These are phyloP conservation scores for Microcyclosporella mali DNA, from an alignment of 2,329 filamentous ascomycete genomes.

Conservation along the genomic window DNA sequence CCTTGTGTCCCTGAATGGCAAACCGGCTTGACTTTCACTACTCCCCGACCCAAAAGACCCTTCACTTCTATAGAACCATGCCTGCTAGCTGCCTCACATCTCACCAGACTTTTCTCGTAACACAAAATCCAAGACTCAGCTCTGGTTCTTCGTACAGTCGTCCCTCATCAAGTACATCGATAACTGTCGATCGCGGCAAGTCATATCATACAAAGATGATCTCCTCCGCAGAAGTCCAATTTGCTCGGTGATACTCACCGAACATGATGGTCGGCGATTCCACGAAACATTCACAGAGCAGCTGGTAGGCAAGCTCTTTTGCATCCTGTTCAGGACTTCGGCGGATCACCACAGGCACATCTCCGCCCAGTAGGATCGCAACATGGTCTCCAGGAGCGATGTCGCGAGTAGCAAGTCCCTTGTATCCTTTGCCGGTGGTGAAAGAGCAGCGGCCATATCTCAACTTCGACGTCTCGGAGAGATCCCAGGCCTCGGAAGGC, in stretches of 20 bases:
- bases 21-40: too few relatives aligned
- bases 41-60: too few relatives aligned
- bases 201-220: slow-evolving; percentile 18
- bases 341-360: slow-evolving; percentile 28
- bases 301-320: slow-evolving; percentile 16
- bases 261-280: slow-evolving; percentile 21
- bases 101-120: too few relatives aligned
- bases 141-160: too few relatives aligned
- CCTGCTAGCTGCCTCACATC: too few relatives aligned
- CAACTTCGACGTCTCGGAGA: slow-evolving; percentile 11
- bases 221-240: slow-evolving; percentile 20
- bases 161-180: too few relatives aligned
- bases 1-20: too few relatives aligned
- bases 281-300: slow-evolving; percentile 28
- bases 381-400: slow-evolving; percentile 19
- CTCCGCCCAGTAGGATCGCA: slow-evolving; percentile 24
- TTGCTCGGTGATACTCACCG: slow-evolving; percentile 19
- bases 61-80: too few relatives aligned
- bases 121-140: too few relatives aligned
- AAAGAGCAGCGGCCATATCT: slow-evolving; percentile 26
- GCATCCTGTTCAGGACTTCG: slow-evolving; percentile 9
- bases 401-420: slow-evolving; percentile 24
- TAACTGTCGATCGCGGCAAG: too few relatives aligned
- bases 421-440: slow-evolving; percentile 19
- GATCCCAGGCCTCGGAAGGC: slow-evolving; percentile 6